Evolutionary conservation across 257 asterid species (phyloP).

Genomic region (Schizonepeta tenuifolia): DNA sequence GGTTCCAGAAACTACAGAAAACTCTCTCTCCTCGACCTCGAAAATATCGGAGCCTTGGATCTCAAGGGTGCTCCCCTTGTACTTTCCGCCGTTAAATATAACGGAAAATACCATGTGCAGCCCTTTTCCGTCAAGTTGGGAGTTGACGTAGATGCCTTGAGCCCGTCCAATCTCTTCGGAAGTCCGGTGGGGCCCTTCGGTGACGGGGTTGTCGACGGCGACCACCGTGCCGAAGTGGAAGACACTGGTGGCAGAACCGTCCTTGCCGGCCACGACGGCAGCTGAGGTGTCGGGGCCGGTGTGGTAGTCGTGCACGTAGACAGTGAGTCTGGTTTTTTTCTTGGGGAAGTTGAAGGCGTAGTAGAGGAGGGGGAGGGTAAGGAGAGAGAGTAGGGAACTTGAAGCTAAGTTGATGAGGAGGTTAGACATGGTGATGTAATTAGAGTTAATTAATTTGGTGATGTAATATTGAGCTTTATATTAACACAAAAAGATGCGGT

Average conservation of each 20-base stretch:
- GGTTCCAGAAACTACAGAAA: constrained; percentile 51
- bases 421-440: constrained; percentile 37
- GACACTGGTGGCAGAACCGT: constrained; percentile 40
- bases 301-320: constrained; percentile 55
- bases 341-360: constrained; percentile 35
- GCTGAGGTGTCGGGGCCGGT: constrained; percentile 49
- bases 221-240: constrained; percentile 49
- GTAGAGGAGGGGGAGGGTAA: constrained; percentile 39
- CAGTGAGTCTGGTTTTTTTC: constrained; percentile 41
- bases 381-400: constrained; percentile 33
- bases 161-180: constrained; percentile 57
- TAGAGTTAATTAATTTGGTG: neutral
- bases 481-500: neutral
- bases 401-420: constrained; percentile 29
- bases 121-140: constrained; percentile 56
- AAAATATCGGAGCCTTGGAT: constrained; percentile 55
- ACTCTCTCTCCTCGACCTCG: constrained; percentile 46
- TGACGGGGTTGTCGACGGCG: constrained; percentile 54
- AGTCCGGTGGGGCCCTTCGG: constrained; percentile 44
- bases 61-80: constrained; percentile 53
- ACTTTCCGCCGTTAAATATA: constrained; percentile 49
- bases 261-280: constrained; percentile 46
- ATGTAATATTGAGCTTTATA: neutral
- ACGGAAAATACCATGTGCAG: constrained; percentile 51
- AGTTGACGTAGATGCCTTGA: constrained; percentile 56